These are phyloP conservation scores for Nephromyces sp. DNA, from an alignment of 169 alveolate genomes.

Conservation along the genomic window DNA sequence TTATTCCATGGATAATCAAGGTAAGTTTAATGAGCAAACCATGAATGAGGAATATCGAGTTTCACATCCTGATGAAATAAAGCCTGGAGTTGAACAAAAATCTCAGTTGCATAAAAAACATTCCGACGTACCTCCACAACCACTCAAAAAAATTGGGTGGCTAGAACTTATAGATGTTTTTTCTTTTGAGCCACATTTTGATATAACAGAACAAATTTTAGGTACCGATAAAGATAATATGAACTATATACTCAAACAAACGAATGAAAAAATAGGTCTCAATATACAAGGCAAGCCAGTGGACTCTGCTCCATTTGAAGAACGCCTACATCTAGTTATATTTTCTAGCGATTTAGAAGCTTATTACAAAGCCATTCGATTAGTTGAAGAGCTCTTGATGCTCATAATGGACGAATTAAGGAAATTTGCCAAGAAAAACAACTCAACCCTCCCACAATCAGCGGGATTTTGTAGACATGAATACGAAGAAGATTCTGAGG, in stretches of 20 bases:
- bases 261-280: slow-evolving; percentile 51
- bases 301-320: neutral
- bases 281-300: slow-evolving; percentile 45
- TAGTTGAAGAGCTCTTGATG: neutral
- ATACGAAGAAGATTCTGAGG: neutral
- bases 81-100: neutral
- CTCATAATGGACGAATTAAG: neutral
- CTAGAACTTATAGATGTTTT: slow-evolving; percentile 64
- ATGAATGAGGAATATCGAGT: neutral
- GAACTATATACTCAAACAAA: slow-evolving; percentile 51
- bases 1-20: neutral
- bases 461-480: neutral
- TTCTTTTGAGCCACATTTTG: slow-evolving; percentile 61
- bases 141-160: slow-evolving; percentile 42
- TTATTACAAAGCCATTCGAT: neutral
- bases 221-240: slow-evolving; percentile 61
- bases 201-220: slow-evolving; percentile 49
- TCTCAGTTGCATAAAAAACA: too few species aligned
- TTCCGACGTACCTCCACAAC: slow-evolving; percentile 10
- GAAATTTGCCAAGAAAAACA: neutral
- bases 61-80: neutral
- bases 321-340: neutral
- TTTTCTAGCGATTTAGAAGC: neutral
- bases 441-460: neutral
- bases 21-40: neutral